Base-by-base conservation (phyloP, 495 filamentous ascomycete genomes). In the Friedmanniomyces endolithicus region DNA sequence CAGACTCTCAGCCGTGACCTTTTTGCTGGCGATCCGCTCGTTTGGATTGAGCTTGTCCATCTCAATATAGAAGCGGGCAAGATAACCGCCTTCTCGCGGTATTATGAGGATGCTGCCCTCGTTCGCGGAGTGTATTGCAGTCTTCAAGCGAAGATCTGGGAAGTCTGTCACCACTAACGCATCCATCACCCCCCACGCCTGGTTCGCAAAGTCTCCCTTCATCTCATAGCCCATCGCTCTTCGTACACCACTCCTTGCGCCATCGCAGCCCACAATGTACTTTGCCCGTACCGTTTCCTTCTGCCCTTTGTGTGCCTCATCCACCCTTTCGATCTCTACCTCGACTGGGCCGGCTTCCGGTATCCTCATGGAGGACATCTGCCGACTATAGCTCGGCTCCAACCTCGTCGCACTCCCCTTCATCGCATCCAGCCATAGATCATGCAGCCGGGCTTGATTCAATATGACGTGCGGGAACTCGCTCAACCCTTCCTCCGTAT, bases 181-280 rank as follows among this genome's bases (percentile, higher is more conserved):
- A 56, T 95, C 88, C 81, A 92, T 84, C 14, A 94, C 88, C 56
- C 88, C 88, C 83, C 83, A 87, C 45, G 85, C 76, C 29, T 81
- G 74, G 65, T 90, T 85, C 31, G 73, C 82, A 60, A 74, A 82
- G 63, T 94, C 86, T 17, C 87, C 87, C 2, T 84, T 59, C 81
- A 94, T 84, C 37, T 74, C 73, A 64, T 78, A 80, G 2, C 83
- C 84, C 20, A 94, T 76, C 0, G 78, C 75, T 58, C 74, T 77
- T 37, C 87, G 78, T 22, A 88, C 73, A 33, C 69, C 67, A 63
- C 81, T 86, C 64, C 88, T 83, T 29, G 87, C 85, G 12, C 87
- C 87, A 68, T 94, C 87, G 59, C 84, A 86, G 8, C 79, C 87
- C 61, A 88, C 62, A 8, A 75, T 80, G 67, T 88, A 87, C 71